Evolutionary conservation across 2,329 filamentous ascomycete species (phyloP).

Genomic region (Cordyceps militaris): DNA sequence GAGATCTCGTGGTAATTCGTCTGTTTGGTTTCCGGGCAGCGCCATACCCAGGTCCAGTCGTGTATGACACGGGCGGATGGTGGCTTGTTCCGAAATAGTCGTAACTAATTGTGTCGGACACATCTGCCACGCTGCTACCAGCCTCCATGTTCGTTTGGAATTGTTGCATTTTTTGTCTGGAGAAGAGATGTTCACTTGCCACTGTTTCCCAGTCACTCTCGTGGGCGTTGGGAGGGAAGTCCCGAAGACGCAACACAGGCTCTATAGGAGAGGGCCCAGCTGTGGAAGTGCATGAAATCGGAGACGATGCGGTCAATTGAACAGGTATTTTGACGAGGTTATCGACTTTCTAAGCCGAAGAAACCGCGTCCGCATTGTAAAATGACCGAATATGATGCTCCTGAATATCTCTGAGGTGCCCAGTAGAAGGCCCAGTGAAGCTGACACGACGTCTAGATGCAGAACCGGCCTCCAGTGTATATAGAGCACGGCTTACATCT

Average conservation of each 20-base stretch:
- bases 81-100: background rate
- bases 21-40: background rate
- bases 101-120: constrained; percentile 28
- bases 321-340: constrained; percentile 32
- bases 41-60: background rate
- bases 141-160: constrained; percentile 13
- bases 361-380: constrained; percentile 31
- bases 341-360: constrained; percentile 34
- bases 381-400: constrained; percentile 22
- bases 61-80: background rate
- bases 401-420: background rate
- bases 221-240: constrained; percentile 12
- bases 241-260: background rate
- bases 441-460: constrained; percentile 15
- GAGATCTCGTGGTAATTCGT: background rate
- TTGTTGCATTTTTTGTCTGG: background rate
- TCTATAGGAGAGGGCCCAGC: background rate
- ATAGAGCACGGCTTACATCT: constrained; percentile 36
- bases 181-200: constrained; percentile 22
- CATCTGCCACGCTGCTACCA: constrained; percentile 40
- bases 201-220: constrained; percentile 33
- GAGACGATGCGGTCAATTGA: background rate
- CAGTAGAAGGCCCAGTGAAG: background rate
- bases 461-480: constrained; percentile 21
- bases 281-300: background rate